A percentile compares a stretch with the other conserved stretches of the same genome.
These are phyloP conservation scores for Fomitopsis serialis DNA, from an alignment of 768 basidiomycete genomes.

Conservation along the genomic window DNA sequence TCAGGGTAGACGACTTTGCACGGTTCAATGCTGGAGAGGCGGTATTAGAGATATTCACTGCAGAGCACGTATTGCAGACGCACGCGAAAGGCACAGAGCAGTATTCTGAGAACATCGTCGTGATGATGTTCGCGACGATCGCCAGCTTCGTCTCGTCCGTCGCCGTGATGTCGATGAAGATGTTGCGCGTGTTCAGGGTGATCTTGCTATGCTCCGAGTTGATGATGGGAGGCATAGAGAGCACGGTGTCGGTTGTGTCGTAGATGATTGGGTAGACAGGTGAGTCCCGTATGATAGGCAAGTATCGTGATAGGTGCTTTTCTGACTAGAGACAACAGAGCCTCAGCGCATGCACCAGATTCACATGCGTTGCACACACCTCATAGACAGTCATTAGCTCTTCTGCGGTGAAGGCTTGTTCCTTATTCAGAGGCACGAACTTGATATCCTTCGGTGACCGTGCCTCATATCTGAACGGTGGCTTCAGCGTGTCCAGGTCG, in stretches of 20 bases:
- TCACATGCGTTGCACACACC: conserved; percentile 48
- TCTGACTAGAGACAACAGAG: conserved; percentile 77
- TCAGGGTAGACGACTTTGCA: conserved; percentile 80
- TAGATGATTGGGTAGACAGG: conserved; percentile 98
- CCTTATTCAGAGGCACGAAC: conserved; percentile 83
- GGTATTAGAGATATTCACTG: background rate
- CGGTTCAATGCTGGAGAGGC: conserved; percentile 74
- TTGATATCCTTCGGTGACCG: conserved; percentile 82
- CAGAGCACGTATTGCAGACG: conserved; percentile 20
- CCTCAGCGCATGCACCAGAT: too few species aligned
- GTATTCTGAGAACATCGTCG: conserved; percentile 98
- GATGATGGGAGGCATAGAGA: conserved; percentile 98
- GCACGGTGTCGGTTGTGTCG: conserved; percentile 78
- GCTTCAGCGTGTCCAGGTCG: conserved; percentile 83
- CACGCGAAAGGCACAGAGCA: conserved; percentile 90
- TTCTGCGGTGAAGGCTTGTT: conserved; percentile 74
- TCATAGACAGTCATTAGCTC: conserved; percentile 94
- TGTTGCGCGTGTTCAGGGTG: conserved; percentile 83
- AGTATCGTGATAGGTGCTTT: conserved; percentile 83
- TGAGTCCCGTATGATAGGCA: conserved; percentile 90
- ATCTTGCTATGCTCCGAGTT: conserved; percentile 98
- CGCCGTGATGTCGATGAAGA: conserved; percentile 96
- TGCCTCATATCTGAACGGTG: conserved; percentile 87
- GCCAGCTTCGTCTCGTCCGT: conserved; percentile 95
- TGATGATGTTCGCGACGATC: conserved; percentile 91